Conservation (phyloP, 1,139 yeast genomes). For the Candida anutae region DNA sequence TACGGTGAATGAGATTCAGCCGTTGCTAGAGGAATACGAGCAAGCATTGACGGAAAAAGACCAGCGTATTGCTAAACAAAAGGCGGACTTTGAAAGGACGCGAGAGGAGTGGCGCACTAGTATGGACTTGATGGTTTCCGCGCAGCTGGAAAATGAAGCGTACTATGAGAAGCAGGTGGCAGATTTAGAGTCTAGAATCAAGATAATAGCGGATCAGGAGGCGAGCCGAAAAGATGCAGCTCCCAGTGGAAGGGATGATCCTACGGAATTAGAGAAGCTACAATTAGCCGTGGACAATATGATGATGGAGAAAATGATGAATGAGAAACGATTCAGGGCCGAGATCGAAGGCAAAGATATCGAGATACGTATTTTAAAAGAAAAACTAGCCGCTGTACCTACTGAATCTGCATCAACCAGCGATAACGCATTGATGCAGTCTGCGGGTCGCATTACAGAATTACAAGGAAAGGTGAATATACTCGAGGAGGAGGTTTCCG, state of each 20-base stretch:
- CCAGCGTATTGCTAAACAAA: conserved; percentile 33
- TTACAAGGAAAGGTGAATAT: conserved; percentile 1
- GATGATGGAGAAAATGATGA: conserved; percentile 8
- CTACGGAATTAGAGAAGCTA: conserved; percentile 7
- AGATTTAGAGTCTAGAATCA: conserved; percentile 8
- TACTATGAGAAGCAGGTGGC: conserved; percentile 24
- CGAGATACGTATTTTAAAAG: conserved; percentile 9
- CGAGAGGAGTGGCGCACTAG: conserved; percentile 52
- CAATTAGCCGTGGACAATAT: conserved; percentile 7
- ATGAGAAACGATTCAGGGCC: conserved; percentile 8
- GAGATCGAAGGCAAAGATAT: conserved; percentile 10
- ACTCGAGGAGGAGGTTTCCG: background rate
- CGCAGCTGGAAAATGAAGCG: conserved; percentile 35
- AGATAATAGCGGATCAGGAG: conserved; percentile 2
- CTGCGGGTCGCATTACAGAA: conserved; percentile 5
- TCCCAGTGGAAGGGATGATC: conserved; percentile 4
- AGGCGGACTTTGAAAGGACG: conserved; percentile 42
- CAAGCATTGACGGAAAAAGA: conserved; percentile 35
- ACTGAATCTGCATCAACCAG: conserved; percentile 27
- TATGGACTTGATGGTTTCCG: conserved; percentile 42
- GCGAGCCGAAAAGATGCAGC: background rate
- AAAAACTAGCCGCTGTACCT: conserved; percentile 16
- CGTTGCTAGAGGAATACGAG: conserved; percentile 40
- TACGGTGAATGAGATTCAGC: conserved; percentile 40
- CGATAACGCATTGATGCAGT: background rate